Percentiles rank a stretch among this genome's conserved stretches.
Conservation (phyloP, 768 basidiomycete species). For the Kwoniella pini region DNA sequence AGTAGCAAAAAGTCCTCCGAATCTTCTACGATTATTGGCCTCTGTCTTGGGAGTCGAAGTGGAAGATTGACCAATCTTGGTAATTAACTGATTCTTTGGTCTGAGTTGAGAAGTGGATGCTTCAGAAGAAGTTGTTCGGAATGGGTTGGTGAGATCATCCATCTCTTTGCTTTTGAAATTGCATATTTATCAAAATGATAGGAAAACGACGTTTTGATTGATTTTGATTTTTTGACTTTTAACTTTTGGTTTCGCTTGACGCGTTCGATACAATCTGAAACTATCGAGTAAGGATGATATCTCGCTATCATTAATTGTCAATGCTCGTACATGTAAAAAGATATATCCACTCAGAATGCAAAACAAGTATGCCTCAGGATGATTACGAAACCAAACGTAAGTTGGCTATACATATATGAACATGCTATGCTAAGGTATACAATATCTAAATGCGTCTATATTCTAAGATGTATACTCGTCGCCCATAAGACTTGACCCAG, state of each 20-base stretch:
- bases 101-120: not conserved
- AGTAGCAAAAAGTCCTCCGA: slow-evolving; percentile 22
- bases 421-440: too few relatives aligned
- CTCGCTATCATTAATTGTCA: too few relatives aligned
- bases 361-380: too few relatives aligned
- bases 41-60: slow-evolving; percentile 36
- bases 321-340: too few relatives aligned
- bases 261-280: too few relatives aligned
- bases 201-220: not conserved
- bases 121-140: not conserved
- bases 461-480: too few relatives aligned
- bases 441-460: too few relatives aligned
- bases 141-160: slow-evolving; percentile 4
- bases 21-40: slow-evolving; percentile 23
- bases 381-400: too few relatives aligned
- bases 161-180: not conserved
- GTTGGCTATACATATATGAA: too few relatives aligned
- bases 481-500: not conserved
- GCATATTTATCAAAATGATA: not conserved
- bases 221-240: not conserved
- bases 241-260: not conserved
- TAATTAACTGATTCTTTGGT: slow-evolving; percentile 4
- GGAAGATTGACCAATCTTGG: slow-evolving; percentile 29
- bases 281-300: too few relatives aligned
- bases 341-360: too few relatives aligned